Percentiles rank a stretch among this genome's conserved stretches.
Conservation (phyloP, 306 rosid genomes). For the Mucuna pruriens region DNA sequence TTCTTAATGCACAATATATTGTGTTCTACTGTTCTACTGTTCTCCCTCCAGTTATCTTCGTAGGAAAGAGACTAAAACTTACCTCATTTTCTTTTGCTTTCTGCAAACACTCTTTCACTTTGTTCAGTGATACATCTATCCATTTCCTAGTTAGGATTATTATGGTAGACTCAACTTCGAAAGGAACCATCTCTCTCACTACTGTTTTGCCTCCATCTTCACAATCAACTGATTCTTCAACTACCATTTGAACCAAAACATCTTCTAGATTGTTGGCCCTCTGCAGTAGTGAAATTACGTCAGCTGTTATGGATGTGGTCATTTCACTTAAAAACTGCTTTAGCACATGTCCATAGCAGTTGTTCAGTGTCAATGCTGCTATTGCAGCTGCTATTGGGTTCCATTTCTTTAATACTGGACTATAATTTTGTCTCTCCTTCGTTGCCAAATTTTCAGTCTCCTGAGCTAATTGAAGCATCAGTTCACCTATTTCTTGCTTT, state of each 20-base stretch:
- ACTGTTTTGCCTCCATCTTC: slow-evolving; percentile 90
- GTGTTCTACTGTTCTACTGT: too few relatives aligned
- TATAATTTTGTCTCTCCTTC: slow-evolving; percentile 72
- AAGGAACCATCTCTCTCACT: slow-evolving; percentile 89
- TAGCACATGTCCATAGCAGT: slow-evolving; percentile 67
- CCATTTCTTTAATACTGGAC: slow-evolving; percentile 84
- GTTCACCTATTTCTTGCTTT: slow-evolving; percentile 49
- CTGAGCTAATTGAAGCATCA: slow-evolving; percentile 64
- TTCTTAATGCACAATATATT: neutral
- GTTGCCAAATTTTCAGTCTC: slow-evolving; percentile 73
- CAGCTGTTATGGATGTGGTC: slow-evolving; percentile 47
- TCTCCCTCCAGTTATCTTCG: neutral
- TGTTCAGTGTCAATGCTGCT: slow-evolving; percentile 76
- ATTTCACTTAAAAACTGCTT: slow-evolving; percentile 65
- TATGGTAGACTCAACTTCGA: slow-evolving; percentile 73
- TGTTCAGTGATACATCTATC: slow-evolving; percentile 65
- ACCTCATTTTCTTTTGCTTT: slow-evolving; percentile 81
- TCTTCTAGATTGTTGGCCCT: slow-evolving; percentile 79
- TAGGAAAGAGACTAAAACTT: slow-evolving; percentile 30
- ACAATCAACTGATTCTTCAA: slow-evolving; percentile 76
- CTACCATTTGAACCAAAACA: slow-evolving; percentile 79
- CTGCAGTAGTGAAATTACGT: slow-evolving; percentile 60
- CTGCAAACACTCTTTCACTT: slow-evolving; percentile 50
- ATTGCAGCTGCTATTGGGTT: slow-evolving; percentile 68
- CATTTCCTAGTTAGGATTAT: slow-evolving; percentile 61